Evolutionary conservation across 1,284 basidiomycete species (phyloP).

Genomic region (Moesziomyces sp.): DNA sequence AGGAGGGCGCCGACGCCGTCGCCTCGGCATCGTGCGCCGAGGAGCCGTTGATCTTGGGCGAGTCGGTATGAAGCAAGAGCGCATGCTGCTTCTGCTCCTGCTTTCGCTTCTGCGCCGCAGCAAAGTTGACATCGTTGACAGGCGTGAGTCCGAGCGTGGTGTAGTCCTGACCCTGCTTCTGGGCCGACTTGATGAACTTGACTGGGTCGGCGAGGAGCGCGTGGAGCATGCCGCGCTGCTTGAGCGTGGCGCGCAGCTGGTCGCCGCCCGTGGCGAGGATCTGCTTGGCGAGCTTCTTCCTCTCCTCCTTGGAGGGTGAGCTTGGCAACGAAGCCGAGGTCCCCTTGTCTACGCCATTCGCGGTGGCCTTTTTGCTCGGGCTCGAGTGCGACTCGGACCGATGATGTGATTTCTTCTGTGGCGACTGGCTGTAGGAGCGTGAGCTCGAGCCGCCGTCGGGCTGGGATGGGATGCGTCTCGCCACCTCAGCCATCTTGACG

Average conservation of each 20-base stretch:
- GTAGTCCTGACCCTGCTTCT: conserved; percentile 46
- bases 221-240: conserved; percentile 63
- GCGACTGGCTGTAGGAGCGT: conserved; percentile 39
- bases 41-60: conserved; percentile 27
- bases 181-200: conserved; percentile 43
- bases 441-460: conserved; percentile 25
- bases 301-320: conserved; percentile 33
- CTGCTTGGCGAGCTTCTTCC: conserved; percentile 30
- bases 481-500: conserved; percentile 41
- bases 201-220: conserved; percentile 46
- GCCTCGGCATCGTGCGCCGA: background rate
- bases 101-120: conserved; percentile 37
- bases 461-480: conserved; percentile 31
- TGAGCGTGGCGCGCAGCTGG: conserved; percentile 30
- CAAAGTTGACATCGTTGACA: conserved; percentile 43
- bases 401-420: conserved; percentile 30
- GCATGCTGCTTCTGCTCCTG: conserved; percentile 46
- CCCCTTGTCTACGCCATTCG: conserved; percentile 21
- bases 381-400: conserved; percentile 33
- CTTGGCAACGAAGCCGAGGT: conserved; percentile 12
- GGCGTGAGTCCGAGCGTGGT: conserved; percentile 37
- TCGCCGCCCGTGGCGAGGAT: conserved; percentile 27
- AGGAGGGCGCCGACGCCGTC: background rate
- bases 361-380: conserved; percentile 13
- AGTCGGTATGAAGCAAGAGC: conserved; percentile 35